A percentile compares a stretch with the other conserved stretches of the same genome.
phyloP scores from a whole-genome alignment of 2,329 filamentous ascomycete species.

The Zymoseptoria brevis region DNA sequence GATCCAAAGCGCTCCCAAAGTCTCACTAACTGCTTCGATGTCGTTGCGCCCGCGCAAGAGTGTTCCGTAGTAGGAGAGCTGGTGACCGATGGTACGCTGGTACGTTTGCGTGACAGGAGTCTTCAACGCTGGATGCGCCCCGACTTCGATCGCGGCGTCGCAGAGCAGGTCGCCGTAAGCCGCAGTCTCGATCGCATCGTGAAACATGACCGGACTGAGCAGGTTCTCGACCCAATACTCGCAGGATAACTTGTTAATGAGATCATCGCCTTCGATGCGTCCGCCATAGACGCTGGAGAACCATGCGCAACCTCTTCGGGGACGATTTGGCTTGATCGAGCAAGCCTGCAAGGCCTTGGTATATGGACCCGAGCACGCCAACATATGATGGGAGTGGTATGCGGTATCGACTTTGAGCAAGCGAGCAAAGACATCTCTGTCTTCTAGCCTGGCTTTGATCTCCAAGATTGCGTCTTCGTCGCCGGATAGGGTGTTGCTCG shows the following conservation, averaged over 20 bases:
- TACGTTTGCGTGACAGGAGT: slow-evolving; percentile 34
- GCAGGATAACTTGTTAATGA: slow-evolving; percentile 11
- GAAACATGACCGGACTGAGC: slow-evolving; percentile 38
- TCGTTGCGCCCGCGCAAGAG: slow-evolving; percentile 22
- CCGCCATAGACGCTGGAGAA: slow-evolving; percentile 15
- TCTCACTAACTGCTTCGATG: slow-evolving; percentile 18
- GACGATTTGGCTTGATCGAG: slow-evolving; percentile 7
- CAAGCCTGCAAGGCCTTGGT: slow-evolving; percentile 10
- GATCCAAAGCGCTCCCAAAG: slow-evolving; percentile 13
- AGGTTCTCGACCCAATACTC: slow-evolving; percentile 43
- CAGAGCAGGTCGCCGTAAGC: slow-evolving; percentile 20
- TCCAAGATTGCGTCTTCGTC: slow-evolving; percentile 32
- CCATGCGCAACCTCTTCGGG: slow-evolving; percentile 15
- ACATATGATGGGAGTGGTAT: slow-evolving; percentile 38
- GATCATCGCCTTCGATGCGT: slow-evolving; percentile 18
- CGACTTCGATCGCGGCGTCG: slow-evolving; percentile 39
- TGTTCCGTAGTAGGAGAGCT: slow-evolving; percentile 9
- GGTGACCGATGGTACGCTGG: slow-evolving; percentile 12
- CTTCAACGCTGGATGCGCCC: slow-evolving; percentile 41
- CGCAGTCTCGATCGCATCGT: slow-evolving; percentile 32
- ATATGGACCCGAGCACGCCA: slow-evolving; percentile 13
- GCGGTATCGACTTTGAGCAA: slow-evolving; percentile 37
- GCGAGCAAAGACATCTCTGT: slow-evolving; percentile 32
- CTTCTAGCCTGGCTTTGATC: slow-evolving; percentile 25
- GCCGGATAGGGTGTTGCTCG: slow-evolving; percentile 40